Base-by-base conservation (phyloP, 2,329 filamentous ascomycete species). In the Hyphodiscus sp. region DNA sequence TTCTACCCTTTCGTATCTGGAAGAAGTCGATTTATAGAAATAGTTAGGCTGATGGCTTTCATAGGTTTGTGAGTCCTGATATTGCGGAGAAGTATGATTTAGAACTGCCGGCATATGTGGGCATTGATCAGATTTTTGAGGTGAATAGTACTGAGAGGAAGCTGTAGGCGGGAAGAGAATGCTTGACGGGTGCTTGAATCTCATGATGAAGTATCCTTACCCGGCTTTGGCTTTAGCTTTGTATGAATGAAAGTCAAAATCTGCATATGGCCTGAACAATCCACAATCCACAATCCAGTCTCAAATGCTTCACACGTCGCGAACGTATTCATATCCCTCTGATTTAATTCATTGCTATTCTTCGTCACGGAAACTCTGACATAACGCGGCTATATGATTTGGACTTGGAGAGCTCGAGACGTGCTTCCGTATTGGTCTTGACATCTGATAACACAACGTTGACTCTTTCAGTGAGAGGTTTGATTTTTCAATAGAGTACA, bases 101-200 rank as follows among this genome's bases (percentile, higher is more conserved):
- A 57, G 87, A 94, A 63, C 69, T 95, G 50, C 92, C 92, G 5
- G 73, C 80, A 59, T 99, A 96, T 70, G 76, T 86, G 63, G 94
- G 91, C 0, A 73, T 94, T 61, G 91, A 97, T 70, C 94, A 97
- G 71, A 77, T 96, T 61, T 86, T 91, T 51, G 94, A 99, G 70
- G 77, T 95, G 43, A 72, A 71, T 15, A 65, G 69, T 11, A 69
- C 70, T 46, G 75, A 70, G 38, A 71, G 77, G 59, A 84, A 78
- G 65, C 72, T 85, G 57, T 86, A 65, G 76, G 43, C 41, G n/a
- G 38, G 46, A 20, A 45, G 13, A 18, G n/a, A 51, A 18, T 15
- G 23, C 41, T 29, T 20, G 45, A 16, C n/a, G 33, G 16, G 13
- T n/a, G 33, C 5, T n/a, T 13, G 11, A n/a, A 6, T 38, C 11